These are phyloP conservation scores for Emmonsia crescens DNA, from an alignment of 2,329 filamentous ascomycete genomes.

Conservation along the genomic window DNA sequence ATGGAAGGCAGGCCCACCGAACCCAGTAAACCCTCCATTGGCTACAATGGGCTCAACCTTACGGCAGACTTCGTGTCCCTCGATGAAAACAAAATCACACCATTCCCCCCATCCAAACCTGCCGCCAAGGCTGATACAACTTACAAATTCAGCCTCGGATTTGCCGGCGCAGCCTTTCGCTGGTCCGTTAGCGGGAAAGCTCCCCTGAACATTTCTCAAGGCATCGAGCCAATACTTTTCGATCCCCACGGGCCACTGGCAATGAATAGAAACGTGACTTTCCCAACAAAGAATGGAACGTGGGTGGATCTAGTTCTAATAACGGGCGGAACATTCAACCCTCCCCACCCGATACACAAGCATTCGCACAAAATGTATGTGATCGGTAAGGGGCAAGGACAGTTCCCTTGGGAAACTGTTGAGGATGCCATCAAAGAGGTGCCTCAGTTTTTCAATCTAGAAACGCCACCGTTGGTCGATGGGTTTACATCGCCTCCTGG, in stretches of 20 bases:
- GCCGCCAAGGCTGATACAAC: constrained; percentile 36
- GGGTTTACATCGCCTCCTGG: constrained; percentile 27
- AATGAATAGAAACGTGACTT: constrained; percentile 18
- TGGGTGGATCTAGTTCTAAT: constrained; percentile 27
- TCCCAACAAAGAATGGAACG: constrained; percentile 26
- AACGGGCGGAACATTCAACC: constrained; percentile 15
- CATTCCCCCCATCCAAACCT: constrained; percentile 37
- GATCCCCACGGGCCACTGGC: constrained; percentile 20
- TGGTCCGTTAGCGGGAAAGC: constrained; percentile 5
- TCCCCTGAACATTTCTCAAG: constrained; percentile 1
- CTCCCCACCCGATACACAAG: constrained; percentile 39
- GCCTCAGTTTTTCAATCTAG: constrained; percentile 37
- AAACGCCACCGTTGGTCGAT: constrained; percentile 33
- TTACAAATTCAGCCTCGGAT: constrained; percentile 24
- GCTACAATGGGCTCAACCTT: constrained; percentile 38
- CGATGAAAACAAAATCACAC: constrained; percentile 31
- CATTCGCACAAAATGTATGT: constrained; percentile 37
- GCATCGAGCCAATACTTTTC: constrained; percentile 24
- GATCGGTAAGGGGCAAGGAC: constrained; percentile 29
- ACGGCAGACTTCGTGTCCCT: constrained; percentile 35
- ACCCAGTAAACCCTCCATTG: constrained; percentile 34
- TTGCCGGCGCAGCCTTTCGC: constrained; percentile 12
- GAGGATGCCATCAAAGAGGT: constrained; percentile 29
- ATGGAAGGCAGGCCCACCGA: constrained; percentile 13
- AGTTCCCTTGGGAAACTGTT: constrained; percentile 33